These are phyloP conservation scores for Trichoderma sp. DNA, from an alignment of 2,329 filamentous ascomycete genomes.

Conservation along the genomic window DNA sequence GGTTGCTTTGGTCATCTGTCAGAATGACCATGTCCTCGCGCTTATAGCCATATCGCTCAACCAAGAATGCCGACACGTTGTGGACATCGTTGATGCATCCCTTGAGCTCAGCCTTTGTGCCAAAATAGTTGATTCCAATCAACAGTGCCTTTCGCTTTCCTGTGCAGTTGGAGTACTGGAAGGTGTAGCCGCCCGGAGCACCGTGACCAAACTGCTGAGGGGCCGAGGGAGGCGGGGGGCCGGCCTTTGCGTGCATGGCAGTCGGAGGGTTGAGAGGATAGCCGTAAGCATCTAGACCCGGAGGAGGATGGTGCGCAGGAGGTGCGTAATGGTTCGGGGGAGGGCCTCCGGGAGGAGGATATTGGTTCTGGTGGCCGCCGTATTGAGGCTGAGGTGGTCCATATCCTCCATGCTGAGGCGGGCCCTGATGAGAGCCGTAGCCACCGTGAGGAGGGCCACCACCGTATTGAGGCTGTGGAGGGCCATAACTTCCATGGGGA, in stretches of 20 bases:
- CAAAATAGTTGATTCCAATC: slow-evolving; percentile 80
- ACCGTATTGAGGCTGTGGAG: slow-evolving; percentile 25
- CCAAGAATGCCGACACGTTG: slow-evolving; percentile 71
- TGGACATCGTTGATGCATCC: slow-evolving; percentile 80
- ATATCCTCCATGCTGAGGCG: slow-evolving; percentile 26
- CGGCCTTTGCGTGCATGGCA: slow-evolving; percentile 31
- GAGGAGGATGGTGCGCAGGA: slow-evolving; percentile 41
- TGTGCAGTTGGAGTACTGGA: slow-evolving; percentile 74
- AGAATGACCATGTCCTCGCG: slow-evolving; percentile 77
- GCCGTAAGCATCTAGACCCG: slow-evolving; percentile 45
- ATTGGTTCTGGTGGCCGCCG: slow-evolving; percentile 21
- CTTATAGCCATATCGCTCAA: slow-evolving; percentile 66
- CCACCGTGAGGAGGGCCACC: slow-evolving; percentile 30
- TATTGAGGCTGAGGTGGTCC: slow-evolving; percentile 23
- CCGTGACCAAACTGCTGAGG: slow-evolving; percentile 63
- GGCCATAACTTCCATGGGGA: slow-evolving; percentile 23
- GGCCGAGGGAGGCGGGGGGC: slow-evolving; percentile 46
- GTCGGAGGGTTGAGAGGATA: slow-evolving; percentile 37
- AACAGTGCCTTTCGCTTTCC: slow-evolving; percentile 71
- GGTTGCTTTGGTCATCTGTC: slow-evolving; percentile 71
- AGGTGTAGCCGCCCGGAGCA: slow-evolving; percentile 65
- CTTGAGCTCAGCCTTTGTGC: slow-evolving; percentile 66
- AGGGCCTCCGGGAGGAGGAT: slow-evolving; percentile 24
- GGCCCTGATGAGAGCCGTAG: slow-evolving; percentile 24
- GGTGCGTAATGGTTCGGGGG: slow-evolving; percentile 26